phyloP scores from a whole-genome alignment of 2,329 filamentous ascomycete species.

The Nectriaceae sp. region DNA sequence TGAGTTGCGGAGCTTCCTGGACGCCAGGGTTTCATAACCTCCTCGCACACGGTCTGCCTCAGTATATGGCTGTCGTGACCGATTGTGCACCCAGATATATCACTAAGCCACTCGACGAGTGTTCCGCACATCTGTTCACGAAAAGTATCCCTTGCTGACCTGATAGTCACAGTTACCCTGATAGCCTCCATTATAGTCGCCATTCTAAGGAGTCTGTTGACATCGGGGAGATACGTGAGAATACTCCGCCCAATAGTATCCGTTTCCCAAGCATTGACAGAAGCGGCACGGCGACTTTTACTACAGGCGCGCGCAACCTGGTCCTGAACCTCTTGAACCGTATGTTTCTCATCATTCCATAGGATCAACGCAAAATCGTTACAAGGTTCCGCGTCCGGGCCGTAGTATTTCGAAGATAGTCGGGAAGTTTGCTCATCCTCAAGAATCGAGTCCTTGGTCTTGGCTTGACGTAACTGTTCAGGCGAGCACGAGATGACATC shows the following conservation, averaged over 20 bases:
- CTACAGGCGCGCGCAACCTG: conserved; percentile 90
- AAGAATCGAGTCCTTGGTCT: conserved; percentile 78
- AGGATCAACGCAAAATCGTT: conserved; percentile 79
- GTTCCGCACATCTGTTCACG: conserved; percentile 98
- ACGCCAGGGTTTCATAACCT: conserved; percentile 85
- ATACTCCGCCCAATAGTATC: conserved; percentile 87
- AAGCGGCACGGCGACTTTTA: conserved; percentile 68
- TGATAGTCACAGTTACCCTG: conserved; percentile 91
- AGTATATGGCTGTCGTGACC: conserved; percentile 79
- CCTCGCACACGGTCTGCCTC: conserved; percentile 82
- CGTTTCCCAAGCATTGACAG: conserved; percentile 80
- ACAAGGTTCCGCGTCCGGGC: conserved; percentile 49
- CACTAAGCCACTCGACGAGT: conserved; percentile 92
- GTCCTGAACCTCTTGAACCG: conserved; percentile 83
- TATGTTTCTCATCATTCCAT: conserved; percentile 99
- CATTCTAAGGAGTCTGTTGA: conserved; percentile 73
- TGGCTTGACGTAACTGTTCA: conserved; percentile 85
- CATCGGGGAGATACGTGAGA: conserved; percentile 72
- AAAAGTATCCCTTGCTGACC: conserved; percentile 92
- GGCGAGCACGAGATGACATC: conserved; percentile 98
- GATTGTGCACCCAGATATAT: conserved; percentile 87
- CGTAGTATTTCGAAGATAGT: conserved; percentile 70
- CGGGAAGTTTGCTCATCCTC: conserved; percentile 81
- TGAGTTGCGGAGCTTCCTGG: conserved; percentile 83
- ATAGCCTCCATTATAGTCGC: conserved; percentile 91